Base-by-base conservation (phyloP, 495 filamentous ascomycete genomes). In the Penicillium manginii region DNA sequence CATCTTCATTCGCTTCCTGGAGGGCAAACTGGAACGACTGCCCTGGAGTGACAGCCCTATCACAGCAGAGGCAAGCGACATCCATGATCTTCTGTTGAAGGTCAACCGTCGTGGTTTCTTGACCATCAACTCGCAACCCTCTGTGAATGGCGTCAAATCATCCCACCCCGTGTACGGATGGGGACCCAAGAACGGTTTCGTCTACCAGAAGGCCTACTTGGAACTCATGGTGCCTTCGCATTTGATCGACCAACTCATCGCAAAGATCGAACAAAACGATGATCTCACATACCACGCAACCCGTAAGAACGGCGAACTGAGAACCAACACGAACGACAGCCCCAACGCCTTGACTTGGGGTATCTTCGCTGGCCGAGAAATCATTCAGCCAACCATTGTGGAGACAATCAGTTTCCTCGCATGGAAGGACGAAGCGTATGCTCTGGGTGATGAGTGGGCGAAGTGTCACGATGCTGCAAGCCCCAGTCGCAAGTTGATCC, bases 291-390 rank as follows among this genome's bases (percentile, higher is more conserved):
- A 96, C 76, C 96, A 97, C 62, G 91, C 92, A 35, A 91, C 97
- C 39, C 91, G 88, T 57, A 91, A 90, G 69, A 78, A 80, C 2
- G 92, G 93, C 14, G 84, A 87, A 57, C 80, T 98, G 53, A 84
- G 85, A 65, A 96, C 91, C n/a, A 97, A 98, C 65, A 84, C 90
- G 12, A 84, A 83, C 22, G 85, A 84, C 37, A 91, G 89, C 14
- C 96, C 96, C 22, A 99, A 98, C 65, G 96, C 96, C 11, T 87
- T 99, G 50, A 99, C 96, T 4, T 99, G 96, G 96, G 96, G 96
- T 74, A 96, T 98, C 45, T 99, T 97, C 78, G 93, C 96, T 11
- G 94, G 94, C 33, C 94, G 97, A 69, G 96, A 99, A 73, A 97
- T 99, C 67, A 92, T 99, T 45, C 96, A 99, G 71, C 96, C 96